Base-by-base conservation (phyloP, 139 green algal genomes). In the Chlamydomonas incerta region DNA sequence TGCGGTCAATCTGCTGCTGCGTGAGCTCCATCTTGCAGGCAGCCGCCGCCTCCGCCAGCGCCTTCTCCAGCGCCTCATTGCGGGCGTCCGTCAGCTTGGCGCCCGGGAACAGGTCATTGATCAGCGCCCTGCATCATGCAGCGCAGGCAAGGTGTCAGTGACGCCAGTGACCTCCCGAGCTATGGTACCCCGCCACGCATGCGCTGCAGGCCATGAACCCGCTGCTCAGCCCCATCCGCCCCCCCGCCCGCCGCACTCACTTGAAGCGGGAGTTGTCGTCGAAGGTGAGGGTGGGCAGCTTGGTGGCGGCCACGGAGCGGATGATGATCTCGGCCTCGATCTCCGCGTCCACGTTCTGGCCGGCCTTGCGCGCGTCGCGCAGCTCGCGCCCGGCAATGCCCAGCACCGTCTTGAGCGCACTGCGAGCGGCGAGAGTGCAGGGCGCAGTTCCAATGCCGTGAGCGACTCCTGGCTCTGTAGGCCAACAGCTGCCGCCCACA, bases 231-330 rank as follows among this genome's bases (percentile, higher is more conserved):
- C 52, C 9, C 17, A 8, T 4, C 71, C 18, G n/a, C 20, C 46
- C 26, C 37, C 15, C 9, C 14, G 14, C 23, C 41, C 41, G 41
- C 41, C 8, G 8, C 4, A 41, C 83, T 33, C 55, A 88, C 83
- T 74, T 77, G 80, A 86, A 86, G 33, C 80, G 80, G 15, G 80
- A 79, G 33, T 87, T 91, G 87, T 97, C 95, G 18, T 93, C 88
- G 79, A 93, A 94, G 0, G 93, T 95, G 20, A 98, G 91, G 24
- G 93, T 95, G 8, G 95, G 95, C 71, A 97, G 88, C 75, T 95
- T 98, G 34, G 93, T 95, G 31, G 92, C 92, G 24, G 89, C 85
- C 34, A 97, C 87, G 29, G 95, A 90, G n/a, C 87, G 90, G 29
- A 98, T 87, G 29, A 96, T 85, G 65, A 97, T 86, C 60, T 89